Conservation (phyloP, 2,329 filamentous ascomycete species). For the Penicillium hesseltinei region DNA sequence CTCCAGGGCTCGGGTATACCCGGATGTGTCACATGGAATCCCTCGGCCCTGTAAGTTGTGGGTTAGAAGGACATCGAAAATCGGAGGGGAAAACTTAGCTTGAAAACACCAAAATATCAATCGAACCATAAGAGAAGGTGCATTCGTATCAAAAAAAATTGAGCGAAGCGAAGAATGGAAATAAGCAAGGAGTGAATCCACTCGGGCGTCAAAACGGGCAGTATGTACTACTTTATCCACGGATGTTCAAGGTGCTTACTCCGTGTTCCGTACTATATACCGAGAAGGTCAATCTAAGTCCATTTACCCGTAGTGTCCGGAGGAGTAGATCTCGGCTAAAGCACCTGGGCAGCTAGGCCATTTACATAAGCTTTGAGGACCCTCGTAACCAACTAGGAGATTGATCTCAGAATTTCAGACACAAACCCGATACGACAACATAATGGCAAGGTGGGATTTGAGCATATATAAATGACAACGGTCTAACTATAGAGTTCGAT, state of each 20-base stretch:
- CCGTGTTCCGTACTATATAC: background rate
- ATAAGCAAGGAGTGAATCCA: background rate
- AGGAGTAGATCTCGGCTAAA: background rate
- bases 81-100: no score
- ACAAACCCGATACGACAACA: background rate
- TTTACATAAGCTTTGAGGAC: background rate
- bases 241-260: background rate
- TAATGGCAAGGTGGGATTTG: background rate
- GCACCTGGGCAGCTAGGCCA: background rate
- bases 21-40: no score
- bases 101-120: no score
- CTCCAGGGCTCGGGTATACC: no score
- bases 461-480: background rate
- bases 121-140: no score
- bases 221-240: background rate
- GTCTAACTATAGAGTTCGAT: background rate
- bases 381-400: background rate
- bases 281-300: no score
- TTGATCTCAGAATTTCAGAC: background rate
- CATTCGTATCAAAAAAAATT: background rate
- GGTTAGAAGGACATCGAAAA: no score
- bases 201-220: background rate
- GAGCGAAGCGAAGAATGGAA: background rate
- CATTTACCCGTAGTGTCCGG: no score
- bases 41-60: no score